A percentile compares a stretch with the other conserved stretches of the same genome.
Conservation (phyloP, 257 asterid species). For the Petunia secreta region DNA sequence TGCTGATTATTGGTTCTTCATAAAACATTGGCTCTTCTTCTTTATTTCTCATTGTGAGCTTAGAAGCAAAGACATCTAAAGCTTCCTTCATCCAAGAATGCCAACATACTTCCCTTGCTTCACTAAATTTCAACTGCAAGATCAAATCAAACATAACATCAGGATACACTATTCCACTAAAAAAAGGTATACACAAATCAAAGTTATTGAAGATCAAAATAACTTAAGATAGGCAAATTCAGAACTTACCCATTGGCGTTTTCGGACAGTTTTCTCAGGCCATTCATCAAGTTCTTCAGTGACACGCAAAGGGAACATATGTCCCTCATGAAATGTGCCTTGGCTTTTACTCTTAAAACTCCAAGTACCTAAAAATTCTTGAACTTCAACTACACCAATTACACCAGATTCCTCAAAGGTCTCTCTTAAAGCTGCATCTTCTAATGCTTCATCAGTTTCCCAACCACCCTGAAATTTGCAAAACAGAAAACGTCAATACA, state of each 20-base stretch:
- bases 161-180: not conserved
- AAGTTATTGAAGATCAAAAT: not conserved
- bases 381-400: constrained; percentile 72
- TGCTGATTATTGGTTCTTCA: constrained; percentile 8
- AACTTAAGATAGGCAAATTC: not conserved
- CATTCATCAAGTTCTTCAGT: constrained; percentile 30
- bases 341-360: constrained; percentile 35
- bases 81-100: constrained; percentile 95
- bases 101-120: constrained; percentile 71
- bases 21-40: constrained; percentile 25
- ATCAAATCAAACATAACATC: not conserved
- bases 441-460: constrained; percentile 86
- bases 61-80: constrained; percentile 57
- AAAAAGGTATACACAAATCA: not conserved
- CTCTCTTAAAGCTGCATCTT: constrained; percentile 84
- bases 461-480: constrained; percentile 73
- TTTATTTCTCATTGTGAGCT: constrained; percentile 29
- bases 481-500: constrained; percentile 35
- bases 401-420: constrained; percentile 95
- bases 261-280: constrained; percentile 35
- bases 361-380: constrained; percentile 30
- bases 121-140: constrained; percentile 67
- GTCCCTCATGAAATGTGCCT: constrained; percentile 32
- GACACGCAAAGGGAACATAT: constrained; percentile 32
- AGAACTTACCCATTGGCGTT: constrained; percentile 30